Evolutionary conservation across 2,329 filamentous ascomycete species (phyloP), one percentile per base, ranked within the genome.

Genomic region (Claviceps pusilla): DNA sequence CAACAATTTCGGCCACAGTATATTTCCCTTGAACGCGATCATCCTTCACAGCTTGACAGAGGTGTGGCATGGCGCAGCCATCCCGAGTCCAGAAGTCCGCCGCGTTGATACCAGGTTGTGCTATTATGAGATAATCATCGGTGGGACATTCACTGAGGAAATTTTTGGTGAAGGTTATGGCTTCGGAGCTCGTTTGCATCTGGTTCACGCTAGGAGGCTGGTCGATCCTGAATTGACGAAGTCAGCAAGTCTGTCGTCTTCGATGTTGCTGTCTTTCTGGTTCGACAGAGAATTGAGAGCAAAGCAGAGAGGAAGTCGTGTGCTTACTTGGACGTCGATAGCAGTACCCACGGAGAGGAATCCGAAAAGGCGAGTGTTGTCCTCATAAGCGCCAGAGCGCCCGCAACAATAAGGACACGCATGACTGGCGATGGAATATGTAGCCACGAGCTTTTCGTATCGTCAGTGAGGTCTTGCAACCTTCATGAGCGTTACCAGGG

Each of bases 271-370:
- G 57, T 51, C 41, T 53, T 51, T 55, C 53, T 49, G 14, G 28
- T 11, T 24, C 12, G 24, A 41, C 1, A 16, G 16, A n/a, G 39
- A 41, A 16, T n/a, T 6, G 11, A n/a, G 24, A 12, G 51, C 19
- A 29, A 51, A 50, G 54, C 24, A 24, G 56, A 37, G 48, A n/a
- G 55, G 54, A 33, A 33, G 31, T 33, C 24, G 57, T 54, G 57
- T 53, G 65, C 84, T 64, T 83, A 95, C 90, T 83, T 75, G 58
- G 85, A 79, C 48, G 85, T 91, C 37, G 91, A 96, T 68, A 94
- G 84, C 60, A 96, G 73, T 66, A 95, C 79, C 69, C 95, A 93
- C 19, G 93, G 91, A 54, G 88, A 90, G 2, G 90, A 89, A 69
- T 95, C 85, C 58, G 80, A 82, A 68, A 95, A 93, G 31, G 88